Conservation (phyloP, 768 basidiomycete genomes). For the Agrocybe pediades region DNA sequence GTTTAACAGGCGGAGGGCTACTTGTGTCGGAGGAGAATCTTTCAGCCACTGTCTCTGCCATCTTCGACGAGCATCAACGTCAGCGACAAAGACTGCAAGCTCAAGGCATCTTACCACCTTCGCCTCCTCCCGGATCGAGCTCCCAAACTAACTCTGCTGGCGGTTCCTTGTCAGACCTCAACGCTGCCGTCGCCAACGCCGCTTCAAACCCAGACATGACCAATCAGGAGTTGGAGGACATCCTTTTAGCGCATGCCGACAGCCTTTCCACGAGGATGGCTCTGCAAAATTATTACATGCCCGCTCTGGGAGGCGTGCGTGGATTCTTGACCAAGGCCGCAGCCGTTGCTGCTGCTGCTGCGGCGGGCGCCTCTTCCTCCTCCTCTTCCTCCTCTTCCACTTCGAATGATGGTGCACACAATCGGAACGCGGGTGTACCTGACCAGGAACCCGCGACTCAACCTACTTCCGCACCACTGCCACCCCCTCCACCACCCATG, state of each 20-base stretch:
- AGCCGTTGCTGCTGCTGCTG: slow-evolving; percentile 20
- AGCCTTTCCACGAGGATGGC: slow-evolving; percentile 59
- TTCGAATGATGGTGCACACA: too few species aligned
- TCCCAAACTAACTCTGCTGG: slow-evolving; percentile 7
- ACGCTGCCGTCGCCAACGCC: background rate
- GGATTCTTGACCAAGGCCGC: slow-evolving; percentile 36
- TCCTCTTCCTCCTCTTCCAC: too few species aligned
- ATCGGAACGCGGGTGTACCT: background rate
- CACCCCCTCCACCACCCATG: slow-evolving; percentile 15
- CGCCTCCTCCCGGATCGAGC: slow-evolving; percentile 29
- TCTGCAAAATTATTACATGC: slow-evolving; percentile 64
- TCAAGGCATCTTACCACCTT: background rate
- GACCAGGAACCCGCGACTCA: too few species aligned
- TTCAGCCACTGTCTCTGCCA: slow-evolving; percentile 9
- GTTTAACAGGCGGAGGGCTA: background rate
- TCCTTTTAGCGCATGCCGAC: slow-evolving; percentile 56
- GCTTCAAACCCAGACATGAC: background rate
- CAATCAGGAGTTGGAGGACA: background rate
- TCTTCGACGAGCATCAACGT: slow-evolving; percentile 15
- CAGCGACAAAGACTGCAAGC: slow-evolving; percentile 11
- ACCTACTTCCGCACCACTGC: too few species aligned
- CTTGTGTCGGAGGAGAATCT: background rate
- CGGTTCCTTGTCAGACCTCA: background rate
- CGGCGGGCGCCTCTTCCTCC: slow-evolving; percentile 9
- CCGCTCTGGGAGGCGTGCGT: slow-evolving; percentile 51